Percentiles rank a stretch among this genome's conserved stretches.
Evolutionary conservation across 495 filamentous ascomycete species (phyloP).

Genomic region (Neurospora terricola): DNA sequence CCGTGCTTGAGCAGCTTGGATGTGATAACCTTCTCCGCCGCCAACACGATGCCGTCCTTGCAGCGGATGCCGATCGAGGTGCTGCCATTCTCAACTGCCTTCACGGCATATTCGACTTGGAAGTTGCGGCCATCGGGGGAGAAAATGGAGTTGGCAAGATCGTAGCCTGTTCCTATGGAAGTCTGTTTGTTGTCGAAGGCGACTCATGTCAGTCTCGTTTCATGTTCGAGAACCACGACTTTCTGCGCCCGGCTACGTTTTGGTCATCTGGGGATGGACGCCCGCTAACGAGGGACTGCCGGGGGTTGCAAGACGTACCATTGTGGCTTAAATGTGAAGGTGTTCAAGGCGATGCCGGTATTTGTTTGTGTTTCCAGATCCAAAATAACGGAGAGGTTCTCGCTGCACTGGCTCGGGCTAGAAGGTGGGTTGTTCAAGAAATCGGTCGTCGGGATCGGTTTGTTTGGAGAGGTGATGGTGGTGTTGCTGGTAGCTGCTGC

Average conservation of each 20-base stretch:
- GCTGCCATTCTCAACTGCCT: constrained; percentile 97
- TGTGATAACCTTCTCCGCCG: constrained; percentile 89
- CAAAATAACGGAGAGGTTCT: not conserved
- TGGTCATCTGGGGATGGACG: not conserved
- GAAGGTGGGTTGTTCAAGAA: not conserved
- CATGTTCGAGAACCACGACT: not conserved
- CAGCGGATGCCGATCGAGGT: constrained; percentile 94
- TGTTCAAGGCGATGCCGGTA: not conserved
- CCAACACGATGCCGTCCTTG: constrained; percentile 93
- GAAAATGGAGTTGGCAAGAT: constrained; percentile 98
- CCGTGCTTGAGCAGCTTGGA: constrained; percentile 90
- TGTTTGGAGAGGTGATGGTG: constrained; percentile 3
- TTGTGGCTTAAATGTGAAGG: constrained; percentile 7
- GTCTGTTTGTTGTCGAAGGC: constrained; percentile 46
- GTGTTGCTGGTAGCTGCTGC: not conserved
- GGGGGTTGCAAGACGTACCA: constrained; percentile 7
- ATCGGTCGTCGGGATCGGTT: constrained; percentile 1
- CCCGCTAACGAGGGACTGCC: not conserved
- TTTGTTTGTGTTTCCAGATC: not conserved
- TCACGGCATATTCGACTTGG: constrained; percentile 97
- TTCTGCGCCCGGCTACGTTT: not conserved
- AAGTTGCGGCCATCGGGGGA: constrained; percentile 98
- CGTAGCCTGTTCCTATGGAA: constrained; percentile 98
- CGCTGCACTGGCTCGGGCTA: not conserved
- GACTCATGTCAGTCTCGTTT: not conserved